Base-by-base conservation (phyloP, 306 rosid genomes). In the Cucurbita pepo region DNA sequence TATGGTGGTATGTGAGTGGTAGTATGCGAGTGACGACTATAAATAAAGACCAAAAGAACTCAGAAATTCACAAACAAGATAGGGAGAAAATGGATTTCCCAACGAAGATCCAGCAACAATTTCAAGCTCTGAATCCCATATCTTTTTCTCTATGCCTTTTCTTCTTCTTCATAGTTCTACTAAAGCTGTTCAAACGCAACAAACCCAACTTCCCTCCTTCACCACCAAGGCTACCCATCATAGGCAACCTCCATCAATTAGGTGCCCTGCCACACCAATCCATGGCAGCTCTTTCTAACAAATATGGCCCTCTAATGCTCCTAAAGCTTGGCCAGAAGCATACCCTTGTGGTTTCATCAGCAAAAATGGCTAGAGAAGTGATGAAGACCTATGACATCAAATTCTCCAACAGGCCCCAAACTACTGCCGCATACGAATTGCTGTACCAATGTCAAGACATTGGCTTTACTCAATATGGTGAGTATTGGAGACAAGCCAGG, bases 331-430 rank as follows among this genome's bases (percentile, higher is more conserved):
- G 71, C 34, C 51, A 40, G 11, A 30, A 3, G 1, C 79, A 53
- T 14, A 21, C 56, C n/a, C 72, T 78, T 0, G 69, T 82, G 8
- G 72, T 75, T 14, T 82, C 85, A 8, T 81, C 83, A 6, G 71
- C 65, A 3, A 72, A 74, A 4, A 74, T 81, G 76, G 51, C 79
- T 0, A 77, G n/a, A 69, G 76, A 81, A 45, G 22, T 81, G 0
- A 52, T 76, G 48, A 76, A 79, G 58, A 61, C 53, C 4, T 79
- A 76, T 12, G 85, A 84, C 15, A 1, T 43, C 10, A 15, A 15
- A 10, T 76, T 74, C 79, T 78, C 76, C 2, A 54, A 63, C 50
- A 8, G 76, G 52, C 56, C 81, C 0, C 7, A 22, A 64, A 18
- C 56, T 8, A 76, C 70, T 0, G 67, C 77, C 0, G 18, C 78